Percentiles rank a stretch among this genome's conserved stretches.
Evolutionary conservation across 192 early-diverging fungal genomes (phyloP).

Genomic region (Entomortierella lignicola): DNA sequence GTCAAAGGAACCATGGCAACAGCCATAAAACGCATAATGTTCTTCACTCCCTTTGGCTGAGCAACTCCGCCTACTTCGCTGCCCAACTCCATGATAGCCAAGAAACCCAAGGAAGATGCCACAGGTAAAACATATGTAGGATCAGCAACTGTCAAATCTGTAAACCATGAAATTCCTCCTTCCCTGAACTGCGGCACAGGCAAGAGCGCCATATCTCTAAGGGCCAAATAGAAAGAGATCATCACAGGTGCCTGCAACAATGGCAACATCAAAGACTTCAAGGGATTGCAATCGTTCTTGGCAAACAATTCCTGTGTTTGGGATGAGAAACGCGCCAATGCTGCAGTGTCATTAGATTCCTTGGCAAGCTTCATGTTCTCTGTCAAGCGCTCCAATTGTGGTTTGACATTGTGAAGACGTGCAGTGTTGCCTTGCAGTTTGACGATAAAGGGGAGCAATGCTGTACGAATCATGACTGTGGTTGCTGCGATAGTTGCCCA

Average conservation of each 20-base stretch:
- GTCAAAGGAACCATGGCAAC: constrained; percentile 53
- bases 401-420: constrained; percentile 78
- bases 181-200: constrained; percentile 84
- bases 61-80: constrained; percentile 46
- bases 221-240: constrained; percentile 85
- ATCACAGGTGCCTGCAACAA: constrained; percentile 84
- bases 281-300: constrained; percentile 71
- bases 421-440: constrained; percentile 78
- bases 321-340: constrained; percentile 53
- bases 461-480: constrained; percentile 75
- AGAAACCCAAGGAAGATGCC: constrained; percentile 73
- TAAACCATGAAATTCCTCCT: constrained; percentile 88
- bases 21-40: constrained; percentile 56
- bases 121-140: constrained; percentile 87
- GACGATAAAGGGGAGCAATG: constrained; percentile 78
- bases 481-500: constrained; percentile 86
- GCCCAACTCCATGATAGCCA: constrained; percentile 77
- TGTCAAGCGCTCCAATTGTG: constrained; percentile 72
- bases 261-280: constrained; percentile 69
- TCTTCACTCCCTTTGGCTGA: constrained; percentile 45
- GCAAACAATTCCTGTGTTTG: constrained; percentile 74
- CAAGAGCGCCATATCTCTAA: constrained; percentile 82
- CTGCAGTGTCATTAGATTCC: constrained; percentile 65
- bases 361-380: constrained; percentile 72
- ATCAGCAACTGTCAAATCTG: constrained; percentile 83